phyloP scores from a whole-genome alignment of 345 rosid species.

The Lumnitzera racemosa region DNA sequence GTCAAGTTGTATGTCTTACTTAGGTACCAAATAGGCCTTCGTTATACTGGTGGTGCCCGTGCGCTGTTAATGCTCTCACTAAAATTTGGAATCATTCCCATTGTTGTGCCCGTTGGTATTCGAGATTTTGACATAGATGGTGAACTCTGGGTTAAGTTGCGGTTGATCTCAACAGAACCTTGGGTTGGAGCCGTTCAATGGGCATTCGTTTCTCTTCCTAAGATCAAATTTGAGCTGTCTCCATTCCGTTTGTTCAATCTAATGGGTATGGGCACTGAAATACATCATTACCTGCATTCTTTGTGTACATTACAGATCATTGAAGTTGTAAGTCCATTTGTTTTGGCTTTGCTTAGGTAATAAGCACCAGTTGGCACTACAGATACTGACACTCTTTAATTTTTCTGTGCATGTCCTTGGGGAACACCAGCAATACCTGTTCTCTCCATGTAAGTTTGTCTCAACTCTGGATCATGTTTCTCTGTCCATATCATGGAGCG shows the following conservation, averaged over 20 bases:
- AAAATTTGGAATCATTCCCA: constrained; percentile 78
- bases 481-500: no score
- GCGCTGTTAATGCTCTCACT: constrained; percentile 81
- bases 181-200: constrained; percentile 93
- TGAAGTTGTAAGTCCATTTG: neutral
- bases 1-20: constrained; percentile 15
- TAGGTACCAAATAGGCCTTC: constrained; percentile 95
- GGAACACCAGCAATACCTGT: constrained; percentile 84
- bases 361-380: no score
- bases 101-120: constrained; percentile 83
- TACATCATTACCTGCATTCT: neutral
- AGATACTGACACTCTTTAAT: constrained; percentile 23
- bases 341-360: constrained; percentile 3
- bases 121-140: constrained; percentile 97
- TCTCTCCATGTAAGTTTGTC: constrained; percentile 79
- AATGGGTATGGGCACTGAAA: constrained; percentile 57
- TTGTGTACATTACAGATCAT: neutral
- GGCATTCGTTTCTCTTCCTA: constrained; percentile 98
- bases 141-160: constrained; percentile 97
- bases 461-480: constrained; percentile 6
- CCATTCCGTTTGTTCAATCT: constrained; percentile 91
- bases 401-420: constrained; percentile 31
- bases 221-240: constrained; percentile 86
- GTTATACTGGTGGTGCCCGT: constrained; percentile 96
- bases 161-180: constrained; percentile 84